Base-by-base conservation (phyloP, 345 rosid genomes). In the Capsella bursapastoris region DNA sequence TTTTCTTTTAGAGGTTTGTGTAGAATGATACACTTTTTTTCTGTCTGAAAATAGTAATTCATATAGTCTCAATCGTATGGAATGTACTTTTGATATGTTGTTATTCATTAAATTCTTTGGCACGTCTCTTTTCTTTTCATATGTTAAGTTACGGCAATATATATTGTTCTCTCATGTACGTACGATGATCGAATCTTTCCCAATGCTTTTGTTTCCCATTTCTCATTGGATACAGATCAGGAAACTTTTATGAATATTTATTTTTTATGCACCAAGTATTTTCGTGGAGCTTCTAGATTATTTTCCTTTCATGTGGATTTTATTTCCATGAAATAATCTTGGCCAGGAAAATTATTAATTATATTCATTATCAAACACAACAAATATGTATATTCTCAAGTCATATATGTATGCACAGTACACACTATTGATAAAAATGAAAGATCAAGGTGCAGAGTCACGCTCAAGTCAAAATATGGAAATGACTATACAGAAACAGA, bases 401-500 rank as follows among this genome's bases (percentile, higher is more conserved):
- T 22, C 6, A 32, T 34, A 34, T 34, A 6, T 6, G 7, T 34
- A 34, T 7, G 2, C 13, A 4, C 25, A 22, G 25, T 11, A 38
- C 35, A 32, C 35, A 32, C 6, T 40, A 55, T 53, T 56, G 57
- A 73, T 57, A 55, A 22, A 56, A 72, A 31, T 32, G 48, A 41
- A 67, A 22, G 25, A 67, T 40, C 12, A 50, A 18, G 38, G 25
- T 8, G 68, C 11, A 43, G 37, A 29, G 64, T 55, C 58, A 34
- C 27, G 52, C 37, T 53, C 45, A 25, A 70, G 59, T 69, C 64
- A 63, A 62, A 22, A 70, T 38, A 55, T 38, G 12, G 57, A 61
- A 69, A 69, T 55, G 75, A 76, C 70, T 69, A 62, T 44, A 44
- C 64, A 61, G 3, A 51, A 75, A 60, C 64, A 43, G 12, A 41